phyloP scores from a whole-genome alignment of 2,329 filamentous ascomycete genomes.

The Fusarium multiceps region DNA sequence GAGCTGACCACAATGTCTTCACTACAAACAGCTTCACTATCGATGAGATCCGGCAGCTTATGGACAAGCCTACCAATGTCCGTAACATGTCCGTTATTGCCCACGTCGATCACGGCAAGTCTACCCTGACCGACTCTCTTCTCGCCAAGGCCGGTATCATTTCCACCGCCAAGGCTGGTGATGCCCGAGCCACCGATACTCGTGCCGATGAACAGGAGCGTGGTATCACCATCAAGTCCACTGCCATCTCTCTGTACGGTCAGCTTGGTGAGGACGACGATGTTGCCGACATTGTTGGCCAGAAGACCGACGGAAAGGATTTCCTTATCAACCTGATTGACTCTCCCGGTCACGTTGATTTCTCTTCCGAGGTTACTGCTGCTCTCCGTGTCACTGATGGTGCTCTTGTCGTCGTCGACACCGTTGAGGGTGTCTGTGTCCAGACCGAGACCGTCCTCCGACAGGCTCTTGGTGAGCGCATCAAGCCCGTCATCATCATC shows the following conservation, averaged over 20 bases:
- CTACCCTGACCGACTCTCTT: conserved; percentile 98
- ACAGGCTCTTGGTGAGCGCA: conserved; percentile 99
- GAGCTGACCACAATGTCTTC: conserved; percentile 61
- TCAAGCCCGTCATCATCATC: conserved; percentile 99
- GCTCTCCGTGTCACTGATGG: conserved; percentile 99
- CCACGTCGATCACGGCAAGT: conserved; percentile 99
- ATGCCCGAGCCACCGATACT: conserved; percentile 95
- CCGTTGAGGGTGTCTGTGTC: conserved; percentile 99
- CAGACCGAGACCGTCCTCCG: conserved; percentile 99
- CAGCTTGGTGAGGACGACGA: conserved; percentile 84
- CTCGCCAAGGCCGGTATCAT: conserved; percentile 99
- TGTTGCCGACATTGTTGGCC: conserved; percentile 90
- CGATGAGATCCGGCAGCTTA: conserved; percentile 85
- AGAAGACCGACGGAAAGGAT: conserved; percentile 89
- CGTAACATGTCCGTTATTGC: conserved; percentile 99
- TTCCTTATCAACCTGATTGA: conserved; percentile 99
- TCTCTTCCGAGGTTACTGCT: conserved; percentile 99
- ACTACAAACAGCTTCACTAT: conserved; percentile 86
- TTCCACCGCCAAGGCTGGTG: conserved; percentile 96
- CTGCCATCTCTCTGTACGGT: conserved; percentile 98
- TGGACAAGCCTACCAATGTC: conserved; percentile 83
- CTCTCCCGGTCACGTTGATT: conserved; percentile 99
- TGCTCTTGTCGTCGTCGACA: conserved; percentile 99
- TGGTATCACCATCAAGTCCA: conserved; percentile 99
- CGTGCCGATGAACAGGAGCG: conserved; percentile 98